phyloP scores from a whole-genome alignment of 1,139 yeast genomes.

The Williopsis jadinii region DNA sequence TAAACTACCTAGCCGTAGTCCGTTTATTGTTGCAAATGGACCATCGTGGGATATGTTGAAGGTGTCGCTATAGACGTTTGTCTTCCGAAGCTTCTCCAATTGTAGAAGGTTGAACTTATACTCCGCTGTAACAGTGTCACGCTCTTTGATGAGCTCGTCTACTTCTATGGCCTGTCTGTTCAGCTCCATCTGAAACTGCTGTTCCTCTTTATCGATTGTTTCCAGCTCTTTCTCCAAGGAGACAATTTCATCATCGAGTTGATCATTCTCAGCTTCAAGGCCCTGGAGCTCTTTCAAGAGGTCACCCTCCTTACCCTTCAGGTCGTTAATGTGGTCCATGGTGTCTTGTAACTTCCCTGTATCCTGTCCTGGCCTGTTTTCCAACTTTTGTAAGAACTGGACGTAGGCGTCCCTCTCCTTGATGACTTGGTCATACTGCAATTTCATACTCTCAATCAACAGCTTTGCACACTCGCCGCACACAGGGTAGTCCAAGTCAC shows the following conservation, averaged over 20 bases:
- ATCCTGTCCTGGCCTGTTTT: conserved; percentile 42
- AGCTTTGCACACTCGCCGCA: conserved; percentile 78
- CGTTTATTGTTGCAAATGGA: conserved; percentile 82
- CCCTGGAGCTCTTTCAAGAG: conserved; percentile 35
- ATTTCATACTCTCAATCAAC: conserved; percentile 59
- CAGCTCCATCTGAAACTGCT: conserved; percentile 36
- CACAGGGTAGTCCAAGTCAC: conserved; percentile 82
- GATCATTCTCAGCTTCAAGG: conserved; percentile 37
- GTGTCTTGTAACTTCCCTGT: conserved; percentile 30
- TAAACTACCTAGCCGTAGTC: conserved; percentile 65
- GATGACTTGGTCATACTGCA: conserved; percentile 66
- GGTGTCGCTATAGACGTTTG: conserved; percentile 76
- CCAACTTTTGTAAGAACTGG: conserved; percentile 61
- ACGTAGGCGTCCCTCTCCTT: conserved; percentile 76
- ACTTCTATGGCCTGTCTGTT: conserved; percentile 50
- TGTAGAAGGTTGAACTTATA: conserved; percentile 56
- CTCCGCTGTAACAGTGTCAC: conserved; percentile 54
- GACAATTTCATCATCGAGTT: conserved; percentile 34
- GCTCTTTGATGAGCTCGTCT: conserved; percentile 39
- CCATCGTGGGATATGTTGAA: conserved; percentile 81
- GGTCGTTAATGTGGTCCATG: conserved; percentile 23
- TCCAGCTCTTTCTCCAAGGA: conserved; percentile 35
- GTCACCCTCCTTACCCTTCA: conserved; percentile 32
- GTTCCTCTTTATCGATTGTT: conserved; percentile 35
- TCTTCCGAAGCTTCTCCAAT: conserved; percentile 60